Base-by-base conservation (phyloP, 2,329 filamentous ascomycete genomes). In the Blumeria hordei region DNA sequence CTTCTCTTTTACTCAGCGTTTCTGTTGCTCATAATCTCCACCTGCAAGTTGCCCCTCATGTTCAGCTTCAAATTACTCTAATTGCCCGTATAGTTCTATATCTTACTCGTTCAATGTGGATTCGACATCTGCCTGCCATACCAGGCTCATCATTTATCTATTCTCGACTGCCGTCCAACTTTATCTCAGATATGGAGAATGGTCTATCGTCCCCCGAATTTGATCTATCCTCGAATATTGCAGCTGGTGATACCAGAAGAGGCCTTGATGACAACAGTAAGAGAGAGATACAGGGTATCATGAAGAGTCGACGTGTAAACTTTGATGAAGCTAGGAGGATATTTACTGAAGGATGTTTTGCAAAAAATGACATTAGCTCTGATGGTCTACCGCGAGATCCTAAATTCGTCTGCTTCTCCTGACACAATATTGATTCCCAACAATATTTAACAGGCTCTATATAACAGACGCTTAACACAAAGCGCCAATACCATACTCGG, bases 321-420 rank as follows among this genome's bases (percentile, higher is more conserved):
- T 98, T 98, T 66, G 90, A 98, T 69, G 87, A 95, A 70, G 92
- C 90, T 41, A 76, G 92, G 62, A 76, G 85, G 63, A 75, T 87
- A 49, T 93, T 85, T 66, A 92, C 88, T 69, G 84, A 95, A 70
- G 79, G 84, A 62, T 74, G 81, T 56, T 94, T 98, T 70, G 80
- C 79, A 66, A 87, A 81, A 66, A 86, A 94, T 63, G 85, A 85
- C 54, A 95, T 98, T 66, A 87, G 81, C 1, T 75, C 84, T 5
- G 92, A 98, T 68, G 92, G 92, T 4, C 71, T 81, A 62, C 92
- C 92, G 58, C 76, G 80, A 65, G 90, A 96, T 71, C 88, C 88
- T 58, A 95, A 95, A 72, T 94, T 94, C 66, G 88, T 96, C 57
- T 93, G 85, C 66, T 96, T 96, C 69, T 64, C 62, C 47, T 65